A percentile compares a stretch with the other conserved stretches of the same genome.
These are phyloP conservation scores for Linderniella brevidens DNA, from an alignment of 257 asterid genomes.

Conservation along the genomic window DNA sequence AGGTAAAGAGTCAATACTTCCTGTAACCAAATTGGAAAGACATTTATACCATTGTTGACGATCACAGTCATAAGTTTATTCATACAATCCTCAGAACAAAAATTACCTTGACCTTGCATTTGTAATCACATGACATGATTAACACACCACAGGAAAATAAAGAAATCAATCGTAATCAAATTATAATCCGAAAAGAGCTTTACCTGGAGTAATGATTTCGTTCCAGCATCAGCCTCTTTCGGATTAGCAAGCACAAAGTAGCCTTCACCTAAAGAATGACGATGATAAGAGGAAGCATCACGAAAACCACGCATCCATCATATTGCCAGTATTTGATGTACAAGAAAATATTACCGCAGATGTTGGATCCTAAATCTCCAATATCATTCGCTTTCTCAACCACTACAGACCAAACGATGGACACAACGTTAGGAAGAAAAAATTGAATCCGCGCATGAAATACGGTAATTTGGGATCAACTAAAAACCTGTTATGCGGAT, in stretches of 20 bases:
- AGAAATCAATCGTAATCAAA: constrained; percentile 4
- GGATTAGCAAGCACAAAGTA: constrained; percentile 65
- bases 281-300: constrained; percentile 5
- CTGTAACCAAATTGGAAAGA: constrained; percentile 21
- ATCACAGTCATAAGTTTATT: no score
- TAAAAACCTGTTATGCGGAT: constrained; percentile 33
- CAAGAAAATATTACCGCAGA: no score
- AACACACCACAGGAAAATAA: neutral
- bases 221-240: constrained; percentile 31
- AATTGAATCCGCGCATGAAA: neutral
- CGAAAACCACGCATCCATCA: neutral
- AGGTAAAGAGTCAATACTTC: constrained; percentile 51
- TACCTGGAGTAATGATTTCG: constrained; percentile 65
- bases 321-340: neutral
- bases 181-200: neutral
- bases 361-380: constrained; percentile 7
- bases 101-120: neutral
- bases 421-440: neutral
- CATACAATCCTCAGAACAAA: no score
- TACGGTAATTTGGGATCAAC: neutral
- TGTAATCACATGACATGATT: no score
- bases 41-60: no score
- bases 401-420: constrained; percentile 18
- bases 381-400: constrained; percentile 17
- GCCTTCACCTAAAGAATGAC: constrained; percentile 23